Evolutionary conservation across 2,329 filamentous ascomycete species (phyloP).

Genomic region (Fonsecaea pugnacius): DNA sequence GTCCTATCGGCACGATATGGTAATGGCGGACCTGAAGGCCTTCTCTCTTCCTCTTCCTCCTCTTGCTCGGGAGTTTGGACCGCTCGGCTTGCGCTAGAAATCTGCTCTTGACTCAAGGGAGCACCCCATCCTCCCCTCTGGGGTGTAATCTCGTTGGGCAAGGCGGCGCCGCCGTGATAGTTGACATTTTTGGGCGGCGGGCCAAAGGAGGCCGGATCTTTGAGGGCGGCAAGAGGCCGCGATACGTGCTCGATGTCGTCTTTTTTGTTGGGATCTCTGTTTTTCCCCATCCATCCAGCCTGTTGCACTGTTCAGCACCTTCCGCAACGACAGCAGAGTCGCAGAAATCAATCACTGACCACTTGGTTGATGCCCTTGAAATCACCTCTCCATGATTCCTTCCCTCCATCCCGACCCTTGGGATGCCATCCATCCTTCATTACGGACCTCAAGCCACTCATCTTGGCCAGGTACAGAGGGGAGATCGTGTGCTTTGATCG

Average conservation of each 20-base stretch:
- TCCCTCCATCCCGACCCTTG: conserved; percentile 57
- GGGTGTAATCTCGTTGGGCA: conserved; percentile 52
- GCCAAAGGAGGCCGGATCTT: conserved; percentile 76
- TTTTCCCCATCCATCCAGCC: conserved; percentile 64
- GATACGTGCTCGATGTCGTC: conserved; percentile 55
- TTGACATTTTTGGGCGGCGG: conserved; percentile 74
- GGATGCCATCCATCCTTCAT: conserved; percentile 61
- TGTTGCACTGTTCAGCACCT: conserved; percentile 38
- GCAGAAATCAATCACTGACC: conserved; percentile 44
- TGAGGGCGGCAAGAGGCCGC: conserved; percentile 70
- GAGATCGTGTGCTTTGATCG: conserved; percentile 1
- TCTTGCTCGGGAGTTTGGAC: conserved; percentile 37
- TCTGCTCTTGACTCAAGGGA: conserved; percentile 48
- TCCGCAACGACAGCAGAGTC: neutral
- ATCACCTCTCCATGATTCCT: conserved; percentile 60
- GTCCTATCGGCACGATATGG: conserved; percentile 73
- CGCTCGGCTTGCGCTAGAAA: conserved; percentile 41
- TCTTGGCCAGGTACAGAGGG: conserved; percentile 7
- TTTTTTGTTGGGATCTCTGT: conserved; percentile 50
- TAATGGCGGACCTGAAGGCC: conserved; percentile 58
- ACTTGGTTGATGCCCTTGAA: conserved; percentile 63
- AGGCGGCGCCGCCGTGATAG: conserved; percentile 52
- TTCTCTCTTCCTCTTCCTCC: conserved; percentile 42
- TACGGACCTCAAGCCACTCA: conserved; percentile 47
- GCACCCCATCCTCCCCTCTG: conserved; percentile 51